Evolutionary conservation across 805 yeast genomes (phyloP), one percentile per base, ranked within the genome.

Genomic region (Cyberlindnera samutprakarnensis): DNA sequence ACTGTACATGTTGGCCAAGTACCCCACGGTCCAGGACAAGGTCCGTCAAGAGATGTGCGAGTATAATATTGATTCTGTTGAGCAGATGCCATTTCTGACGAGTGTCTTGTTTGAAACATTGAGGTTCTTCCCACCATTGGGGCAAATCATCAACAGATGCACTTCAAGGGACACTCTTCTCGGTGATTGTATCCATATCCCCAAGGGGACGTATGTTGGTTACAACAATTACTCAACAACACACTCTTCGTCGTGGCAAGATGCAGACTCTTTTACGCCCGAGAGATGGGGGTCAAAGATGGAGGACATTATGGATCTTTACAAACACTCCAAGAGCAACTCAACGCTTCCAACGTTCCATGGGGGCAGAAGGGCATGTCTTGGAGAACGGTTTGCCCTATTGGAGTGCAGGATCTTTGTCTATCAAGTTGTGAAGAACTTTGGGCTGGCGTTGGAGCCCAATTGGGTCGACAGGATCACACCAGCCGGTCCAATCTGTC

Each of bases 401-500:
- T 49, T 53, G 24, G 72, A 72, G 42, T 51, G 64, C 18, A 63
- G 66, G 37, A 47, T 61, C 10, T 57, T 67, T 8, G 30, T 72
- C 5, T 46, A 51, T 6, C 56, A 54, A 24, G 42, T 72, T 10
- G 33, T 73, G 11, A 47, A 39, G 18, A 43, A 50, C 2, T 74
- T 56, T 39, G 48, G 54, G 15, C 35, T 73, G 28, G 18, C 34
- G 2, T 33, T 69, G 25, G 66, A 64, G 23, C 57, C 66, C 0
- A 40, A 39, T 3, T 73, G 79, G 79, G 38, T 43, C 4, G 75
- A 70, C 12, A 60, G 49, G 42, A 32, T 73, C 31, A 73, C 80
- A 4, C 70, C 76, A 2, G 75, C 74, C 3, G 81, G 81, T 0
- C 80, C 80, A 2, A 54, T 74, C 14, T 58, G 70, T 36, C 80